Conservation (phyloP, 768 basidiomycete genomes). For the Podaxis sp. region DNA sequence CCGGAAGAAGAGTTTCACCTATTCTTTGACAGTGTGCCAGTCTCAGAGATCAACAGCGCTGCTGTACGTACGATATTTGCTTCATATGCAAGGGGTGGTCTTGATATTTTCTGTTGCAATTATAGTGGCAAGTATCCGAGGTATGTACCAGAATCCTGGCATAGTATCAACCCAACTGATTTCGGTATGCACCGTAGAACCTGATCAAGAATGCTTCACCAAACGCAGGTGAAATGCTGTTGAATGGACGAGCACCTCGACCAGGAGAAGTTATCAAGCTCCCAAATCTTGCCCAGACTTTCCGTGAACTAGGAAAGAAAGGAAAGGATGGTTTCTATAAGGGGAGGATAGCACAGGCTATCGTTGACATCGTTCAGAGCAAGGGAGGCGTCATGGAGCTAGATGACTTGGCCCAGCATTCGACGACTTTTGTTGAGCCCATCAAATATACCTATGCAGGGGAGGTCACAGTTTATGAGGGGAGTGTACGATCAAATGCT, state of each 20-base stretch:
- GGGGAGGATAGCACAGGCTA: slow-evolving; percentile 84
- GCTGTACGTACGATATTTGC: slow-evolving; percentile 30
- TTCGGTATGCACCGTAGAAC: slow-evolving; percentile 27
- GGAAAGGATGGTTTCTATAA: slow-evolving; percentile 95
- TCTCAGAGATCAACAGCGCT: slow-evolving; percentile 74
- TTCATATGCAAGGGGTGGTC: neutral
- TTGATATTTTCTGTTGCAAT: neutral
- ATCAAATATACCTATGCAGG: slow-evolving; percentile 85
- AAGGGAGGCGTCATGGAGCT: slow-evolving; percentile 93
- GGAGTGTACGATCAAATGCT: slow-evolving; percentile 23
- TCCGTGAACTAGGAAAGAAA: slow-evolving; percentile 70
- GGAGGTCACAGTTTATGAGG: slow-evolving; percentile 91
- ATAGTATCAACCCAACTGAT: neutral
- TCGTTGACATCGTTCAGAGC: slow-evolving; percentile 80
- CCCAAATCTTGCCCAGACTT: slow-evolving; percentile 79
- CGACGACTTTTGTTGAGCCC: slow-evolving; percentile 78
- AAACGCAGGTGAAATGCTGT: slow-evolving; percentile 80
- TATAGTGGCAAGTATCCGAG: slow-evolving; percentile 59
- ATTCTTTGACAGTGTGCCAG: slow-evolving; percentile 60
- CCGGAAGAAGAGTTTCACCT: neutral
- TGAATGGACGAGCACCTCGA: slow-evolving; percentile 77
- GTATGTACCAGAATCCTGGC: slow-evolving; percentile 19
- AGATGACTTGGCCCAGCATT: slow-evolving; percentile 85
- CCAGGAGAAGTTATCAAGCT: slow-evolving; percentile 83
- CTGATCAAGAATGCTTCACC: slow-evolving; percentile 82